A percentile compares a stretch with the other conserved stretches of the same genome.
Conservation (phyloP, 192 early-diverging fungal species). For the Oehlia diaphana region DNA sequence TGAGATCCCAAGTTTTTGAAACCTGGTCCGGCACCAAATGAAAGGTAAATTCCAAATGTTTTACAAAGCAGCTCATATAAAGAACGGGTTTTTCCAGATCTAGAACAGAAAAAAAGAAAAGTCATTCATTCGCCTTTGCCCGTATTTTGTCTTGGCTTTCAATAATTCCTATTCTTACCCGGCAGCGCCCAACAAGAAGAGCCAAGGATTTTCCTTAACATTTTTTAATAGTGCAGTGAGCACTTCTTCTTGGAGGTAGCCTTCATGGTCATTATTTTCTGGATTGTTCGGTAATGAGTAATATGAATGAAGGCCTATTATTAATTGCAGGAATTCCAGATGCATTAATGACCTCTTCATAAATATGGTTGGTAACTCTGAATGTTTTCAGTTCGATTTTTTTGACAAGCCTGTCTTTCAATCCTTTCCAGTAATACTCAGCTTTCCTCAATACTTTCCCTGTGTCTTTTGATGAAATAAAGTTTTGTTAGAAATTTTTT, state of each 20-base stretch:
- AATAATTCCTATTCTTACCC: not conserved
- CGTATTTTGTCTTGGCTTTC: not conserved
- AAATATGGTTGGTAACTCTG: not conserved
- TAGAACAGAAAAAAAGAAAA: not conserved
- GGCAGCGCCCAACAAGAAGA: not conserved
- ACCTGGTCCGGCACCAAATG: not conserved
- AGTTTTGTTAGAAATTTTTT: too few species aligned
- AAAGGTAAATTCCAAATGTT: not conserved
- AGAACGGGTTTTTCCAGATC: not conserved
- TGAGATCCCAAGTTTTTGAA: not conserved
- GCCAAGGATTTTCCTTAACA: not conserved
- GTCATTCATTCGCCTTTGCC: not conserved
- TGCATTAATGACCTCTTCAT: not conserved
- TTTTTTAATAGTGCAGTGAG: too few species aligned
- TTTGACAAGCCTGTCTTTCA: not conserved
- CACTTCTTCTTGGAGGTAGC: too few species aligned
- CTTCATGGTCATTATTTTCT: not conserved
- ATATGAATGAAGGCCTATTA: accelerated
- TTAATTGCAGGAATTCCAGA: not conserved
- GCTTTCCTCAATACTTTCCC: not conserved
- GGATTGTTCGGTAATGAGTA: too few species aligned
- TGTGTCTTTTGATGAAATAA: too few species aligned
- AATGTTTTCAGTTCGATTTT: not conserved
- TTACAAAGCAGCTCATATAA: not conserved
- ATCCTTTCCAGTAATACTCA: not conserved